Percentiles rank a stretch among this genome's conserved stretches.
These are phyloP conservation scores for Ormosia emarginata DNA, from an alignment of 306 rosid species.

Conservation along the genomic window DNA sequence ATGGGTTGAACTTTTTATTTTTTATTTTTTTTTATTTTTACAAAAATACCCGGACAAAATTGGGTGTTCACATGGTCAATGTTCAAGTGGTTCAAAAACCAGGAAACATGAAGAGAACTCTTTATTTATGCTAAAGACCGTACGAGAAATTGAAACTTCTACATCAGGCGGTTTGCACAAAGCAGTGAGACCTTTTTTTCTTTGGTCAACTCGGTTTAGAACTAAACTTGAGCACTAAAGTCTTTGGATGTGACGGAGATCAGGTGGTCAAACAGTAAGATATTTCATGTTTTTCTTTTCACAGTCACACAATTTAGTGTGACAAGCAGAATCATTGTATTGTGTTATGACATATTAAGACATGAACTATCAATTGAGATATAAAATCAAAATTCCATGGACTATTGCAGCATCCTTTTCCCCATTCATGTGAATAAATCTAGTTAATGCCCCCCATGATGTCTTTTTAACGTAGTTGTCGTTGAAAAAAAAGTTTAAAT, in stretches of 20 bases:
- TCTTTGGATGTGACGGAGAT: slow-evolving; percentile 31
- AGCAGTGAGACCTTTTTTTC: slow-evolving; percentile 9
- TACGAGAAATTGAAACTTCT: slow-evolving; percentile 13
- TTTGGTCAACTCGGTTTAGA: slow-evolving; percentile 30
- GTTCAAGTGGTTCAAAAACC: slow-evolving; percentile 2
- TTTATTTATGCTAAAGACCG: neutral
- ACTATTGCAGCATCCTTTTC: slow-evolving; percentile 25
- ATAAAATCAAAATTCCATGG: slow-evolving; percentile 16
- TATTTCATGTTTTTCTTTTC: slow-evolving; percentile 19
- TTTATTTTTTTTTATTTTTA: no score
- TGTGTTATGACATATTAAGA: slow-evolving; percentile 30
- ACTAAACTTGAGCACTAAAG: slow-evolving; percentile 18
- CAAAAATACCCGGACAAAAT: no score
- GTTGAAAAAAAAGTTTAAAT: neutral
- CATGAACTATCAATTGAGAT: slow-evolving; percentile 30
- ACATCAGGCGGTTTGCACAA: slow-evolving; percentile 20
- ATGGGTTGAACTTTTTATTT: no score
- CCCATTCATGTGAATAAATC: slow-evolving; percentile 23
- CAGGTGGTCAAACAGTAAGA: slow-evolving; percentile 31
- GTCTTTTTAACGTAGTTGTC: slow-evolving; percentile 18
- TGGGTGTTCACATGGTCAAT: slow-evolving; percentile 11
- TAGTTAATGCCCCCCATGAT: slow-evolving; percentile 15
- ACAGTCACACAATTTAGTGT: slow-evolving; percentile 1
- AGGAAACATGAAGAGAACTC: slow-evolving; percentile 7
- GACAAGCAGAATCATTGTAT: slow-evolving; percentile 8